A percentile compares a stretch with the other conserved stretches of the same genome.
Evolutionary conservation across 2,329 filamentous ascomycete genomes (phyloP).

Genomic region (Penicillium sp.): DNA sequence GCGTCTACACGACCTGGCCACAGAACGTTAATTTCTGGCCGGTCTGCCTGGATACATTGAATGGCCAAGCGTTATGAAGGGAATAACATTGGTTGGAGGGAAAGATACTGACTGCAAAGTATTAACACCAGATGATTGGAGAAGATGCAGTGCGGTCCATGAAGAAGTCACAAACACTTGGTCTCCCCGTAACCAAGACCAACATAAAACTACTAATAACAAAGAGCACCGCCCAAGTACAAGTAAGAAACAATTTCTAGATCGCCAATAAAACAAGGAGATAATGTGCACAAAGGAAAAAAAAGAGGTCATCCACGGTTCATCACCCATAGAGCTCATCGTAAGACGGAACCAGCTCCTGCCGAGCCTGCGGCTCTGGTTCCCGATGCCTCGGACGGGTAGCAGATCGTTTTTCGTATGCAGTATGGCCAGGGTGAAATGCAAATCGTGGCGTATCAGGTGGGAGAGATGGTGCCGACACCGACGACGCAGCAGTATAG

Average conservation of each 20-base stretch:
- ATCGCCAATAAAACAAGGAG: slow-evolving; percentile 1
- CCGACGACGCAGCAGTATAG: slow-evolving; percentile 34
- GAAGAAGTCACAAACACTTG: not conserved
- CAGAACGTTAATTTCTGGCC: not conserved
- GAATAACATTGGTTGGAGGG: not conserved
- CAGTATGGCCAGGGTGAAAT: slow-evolving; percentile 18
- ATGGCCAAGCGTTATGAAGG: not conserved
- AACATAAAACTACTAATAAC: not conserved
- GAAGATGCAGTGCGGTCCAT: not conserved
- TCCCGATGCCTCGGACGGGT: slow-evolving; percentile 26
- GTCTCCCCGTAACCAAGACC: not conserved
- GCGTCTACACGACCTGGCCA: not conserved
- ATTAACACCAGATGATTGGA: not conserved
- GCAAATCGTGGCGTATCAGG: slow-evolving; percentile 33
- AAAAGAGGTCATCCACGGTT: not conserved
- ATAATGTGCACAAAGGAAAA: not conserved
- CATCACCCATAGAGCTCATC: slow-evolving; percentile 45
- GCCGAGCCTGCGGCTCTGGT: slow-evolving; percentile 24
- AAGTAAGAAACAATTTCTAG: slow-evolving; percentile 1
- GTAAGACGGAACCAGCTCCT: slow-evolving; percentile 44
- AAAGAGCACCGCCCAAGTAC: not conserved
- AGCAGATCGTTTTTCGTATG: slow-evolving; percentile 30
- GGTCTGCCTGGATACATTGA: not conserved
- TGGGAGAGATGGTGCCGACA: slow-evolving; percentile 33
- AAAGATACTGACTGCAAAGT: not conserved